phyloP scores from a whole-genome alignment of 2,329 filamentous ascomycete genomes.

The Colletotrichum lini region DNA sequence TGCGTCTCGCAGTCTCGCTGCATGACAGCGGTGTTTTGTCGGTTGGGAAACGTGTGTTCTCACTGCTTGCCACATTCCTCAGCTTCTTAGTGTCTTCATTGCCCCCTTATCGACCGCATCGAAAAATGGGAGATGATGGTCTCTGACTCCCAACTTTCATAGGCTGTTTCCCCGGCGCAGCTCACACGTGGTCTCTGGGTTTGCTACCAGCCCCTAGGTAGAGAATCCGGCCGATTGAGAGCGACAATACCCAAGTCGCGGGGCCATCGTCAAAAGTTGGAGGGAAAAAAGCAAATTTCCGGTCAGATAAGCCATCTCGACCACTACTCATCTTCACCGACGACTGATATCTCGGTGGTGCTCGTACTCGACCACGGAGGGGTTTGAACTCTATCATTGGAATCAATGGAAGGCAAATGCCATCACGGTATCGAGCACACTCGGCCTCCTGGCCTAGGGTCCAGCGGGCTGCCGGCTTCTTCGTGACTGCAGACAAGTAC shows the following conservation, averaged over 20 bases:
- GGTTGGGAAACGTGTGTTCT: not conserved
- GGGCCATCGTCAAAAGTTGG: slow-evolving; percentile 2
- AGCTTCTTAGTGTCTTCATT: not conserved
- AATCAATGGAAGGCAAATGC: not conserved
- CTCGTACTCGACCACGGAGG: not conserved
- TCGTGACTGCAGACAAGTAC: not conserved
- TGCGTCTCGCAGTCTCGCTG: not conserved
- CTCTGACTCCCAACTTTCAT: not conserved
- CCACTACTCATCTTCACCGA: not conserved
- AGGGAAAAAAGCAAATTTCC: not conserved
- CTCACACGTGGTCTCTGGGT: not conserved
- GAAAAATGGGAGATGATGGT: not conserved
- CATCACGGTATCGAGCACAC: not conserved
- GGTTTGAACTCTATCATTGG: not conserved
- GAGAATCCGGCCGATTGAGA: not conserved
- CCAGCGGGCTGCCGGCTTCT: slow-evolving; percentile 2
- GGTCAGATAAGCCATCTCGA: not conserved
- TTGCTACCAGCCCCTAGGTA: not conserved
- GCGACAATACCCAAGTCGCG: not conserved
- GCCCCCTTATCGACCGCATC: not conserved
- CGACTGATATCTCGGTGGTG: not conserved
- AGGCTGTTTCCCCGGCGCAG: not conserved
- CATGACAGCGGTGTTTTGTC: no score
- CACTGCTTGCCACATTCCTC: not conserved
- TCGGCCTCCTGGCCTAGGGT: not conserved